Base-by-base conservation (phyloP, 2,329 filamentous ascomycete species). In the Parafenestella ontariensis region DNA sequence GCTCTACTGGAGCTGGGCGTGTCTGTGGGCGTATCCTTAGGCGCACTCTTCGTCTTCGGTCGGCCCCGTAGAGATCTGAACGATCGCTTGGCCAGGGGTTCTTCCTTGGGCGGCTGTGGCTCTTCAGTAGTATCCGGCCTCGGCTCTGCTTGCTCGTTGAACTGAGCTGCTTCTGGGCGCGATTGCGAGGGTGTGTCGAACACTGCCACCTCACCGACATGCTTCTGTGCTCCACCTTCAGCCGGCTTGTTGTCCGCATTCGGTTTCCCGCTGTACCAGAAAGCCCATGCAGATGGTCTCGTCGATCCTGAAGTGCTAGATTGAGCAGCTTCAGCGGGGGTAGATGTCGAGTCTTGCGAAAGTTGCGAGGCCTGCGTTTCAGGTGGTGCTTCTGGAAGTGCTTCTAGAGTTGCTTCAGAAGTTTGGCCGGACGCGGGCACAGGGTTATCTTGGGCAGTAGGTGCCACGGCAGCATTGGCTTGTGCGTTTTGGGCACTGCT, bases 241-340 rank as follows among this genome's bases (percentile, higher is more conserved):
- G 29, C 84, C 79, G 58, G 85, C 79, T 46, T 65, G 83, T 79
- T 21, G 79, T 86, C 61, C 72, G 68, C 65, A 81, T 84, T 31
- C 68, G 77, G 61, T 52, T 75, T 75, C 3, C 88, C 86, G 41
- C 82, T 85, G 13, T 88, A 91, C 90, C 90, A 94, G 62, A 94
- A 93, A 0, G 88, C 90, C 90, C 90, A 94, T 0, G 88, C 90
- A 0, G 89, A 89, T 72, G 58, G 77, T 64, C 62, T 82, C 66
- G 74, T 66, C 58, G 83, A 78, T 5, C 78, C 75, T 1, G 77
- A 74, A 2, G 62, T 3, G 7, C 44, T 55, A 9, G 44, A 39
- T 18, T 61, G 49, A 9, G 49, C 56, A n/a, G 57, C 48, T 4
- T 52, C 36, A 8, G 60, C 58, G 3, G 49, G 31, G 15, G 55